A percentile compares a stretch with the other conserved stretches of the same genome.
phyloP scores from a whole-genome alignment of 345 rosid species.

The Corchorus capsularis region DNA sequence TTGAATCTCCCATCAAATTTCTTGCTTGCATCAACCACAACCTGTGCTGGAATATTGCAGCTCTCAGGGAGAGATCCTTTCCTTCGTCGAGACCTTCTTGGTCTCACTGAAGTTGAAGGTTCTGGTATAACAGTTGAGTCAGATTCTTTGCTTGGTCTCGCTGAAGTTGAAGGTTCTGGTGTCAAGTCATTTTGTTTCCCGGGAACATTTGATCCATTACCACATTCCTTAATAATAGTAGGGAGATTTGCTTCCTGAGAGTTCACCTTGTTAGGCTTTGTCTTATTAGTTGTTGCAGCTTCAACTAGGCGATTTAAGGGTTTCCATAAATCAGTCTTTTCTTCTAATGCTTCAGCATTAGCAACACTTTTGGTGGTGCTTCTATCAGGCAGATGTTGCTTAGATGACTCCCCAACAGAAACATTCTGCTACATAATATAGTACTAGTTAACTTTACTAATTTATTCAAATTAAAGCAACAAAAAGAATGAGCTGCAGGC shows the following conservation, averaged over 20 bases:
- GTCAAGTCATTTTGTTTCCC: slow-evolving; percentile 25
- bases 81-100: not conserved
- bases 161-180: slow-evolving; percentile 28
- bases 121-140: not conserved
- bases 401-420: slow-evolving; percentile 30
- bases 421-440: slow-evolving; percentile 20
- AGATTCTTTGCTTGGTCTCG: not conserved
- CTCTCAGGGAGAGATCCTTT: slow-evolving; percentile 27
- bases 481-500: not conserved
- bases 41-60: slow-evolving; percentile 31
- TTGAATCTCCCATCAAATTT: slow-evolving; percentile 24
- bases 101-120: slow-evolving; percentile 29
- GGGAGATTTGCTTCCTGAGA: slow-evolving; percentile 22
- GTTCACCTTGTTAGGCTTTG: slow-evolving; percentile 27
- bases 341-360: slow-evolving; percentile 23
- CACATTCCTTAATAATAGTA: slow-evolving; percentile 23
- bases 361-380: slow-evolving; percentile 2
- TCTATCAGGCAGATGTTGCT: slow-evolving; percentile 19
- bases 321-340: slow-evolving; percentile 34
- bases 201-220: slow-evolving; percentile 20
- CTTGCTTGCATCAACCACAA: slow-evolving; percentile 28
- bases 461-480: not conserved
- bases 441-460: too few species aligned
- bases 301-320: slow-evolving; percentile 33
- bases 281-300: slow-evolving; percentile 24